Base-by-base conservation (phyloP, 495 filamentous ascomycete species). In the Extremus antarcticus region DNA sequence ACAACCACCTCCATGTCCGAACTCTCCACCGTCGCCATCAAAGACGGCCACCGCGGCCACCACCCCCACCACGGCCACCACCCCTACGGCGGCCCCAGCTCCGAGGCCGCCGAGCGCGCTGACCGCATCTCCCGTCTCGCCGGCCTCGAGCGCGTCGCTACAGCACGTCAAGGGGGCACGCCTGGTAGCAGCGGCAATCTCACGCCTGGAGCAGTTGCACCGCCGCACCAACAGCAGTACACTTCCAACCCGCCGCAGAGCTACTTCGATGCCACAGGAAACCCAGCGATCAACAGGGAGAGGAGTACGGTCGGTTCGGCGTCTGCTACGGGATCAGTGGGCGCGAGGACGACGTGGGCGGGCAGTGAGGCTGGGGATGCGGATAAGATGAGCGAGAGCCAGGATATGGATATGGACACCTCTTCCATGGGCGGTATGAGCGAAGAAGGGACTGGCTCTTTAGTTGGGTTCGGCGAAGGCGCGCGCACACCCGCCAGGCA, bases 51-150 rank as follows among this genome's bases (percentile, higher is more conserved):
- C 59, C 84, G 85, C 55, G 90, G 90, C 63, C 79, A 87, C 55
- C 66, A 72, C 22, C 73, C 73, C 53, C 74, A 75, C 19, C 68
- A 75, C 49, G 66, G 66, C 53, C 35, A 51, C 56, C 51, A 22
- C 71, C 69, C n/a, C n/a, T n/a, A 15, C 69, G 72, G 47, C 69
- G 73, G 57, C 77, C 71, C 16, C 74, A 75, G 17, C 41, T 58
- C 55, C 54, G 79, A 90, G 23, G 89, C 92, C 58, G 88, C 88
- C 51, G 90, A 95, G 69, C 88, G 90, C 61, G 89, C 88, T 49
- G 90, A 94, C 70, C 88, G 90, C 61, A 94, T 95, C 65, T 92
- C 88, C 35, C 87, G 90, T 23, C 80, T 95, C 16, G 85, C 89
- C 8, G 90, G 90, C 40, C 76, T 95, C 32, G 88, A 90, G 63